These are phyloP conservation scores for Corchorus capsularis DNA, from an alignment of 345 rosid genomes.

Conservation along the genomic window DNA sequence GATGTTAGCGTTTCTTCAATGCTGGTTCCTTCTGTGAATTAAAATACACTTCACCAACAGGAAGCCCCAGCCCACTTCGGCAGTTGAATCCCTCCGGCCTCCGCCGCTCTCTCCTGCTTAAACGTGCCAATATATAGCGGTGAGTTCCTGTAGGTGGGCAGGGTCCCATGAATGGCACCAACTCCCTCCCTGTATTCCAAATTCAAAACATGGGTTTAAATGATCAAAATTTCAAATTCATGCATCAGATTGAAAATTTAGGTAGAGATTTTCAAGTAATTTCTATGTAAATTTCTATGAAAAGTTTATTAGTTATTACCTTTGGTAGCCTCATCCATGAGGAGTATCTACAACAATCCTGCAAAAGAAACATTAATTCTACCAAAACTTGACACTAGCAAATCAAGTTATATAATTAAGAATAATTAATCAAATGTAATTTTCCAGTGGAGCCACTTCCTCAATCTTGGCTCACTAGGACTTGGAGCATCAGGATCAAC, in stretches of 20 bases:
- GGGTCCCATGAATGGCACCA: conserved; percentile 46
- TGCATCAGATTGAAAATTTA: not conserved
- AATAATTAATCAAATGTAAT: not conserved
- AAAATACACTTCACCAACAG: conserved; percentile 39
- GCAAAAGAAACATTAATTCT: conserved; percentile 11
- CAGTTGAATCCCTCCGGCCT: conserved; percentile 15
- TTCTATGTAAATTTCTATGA: not conserved
- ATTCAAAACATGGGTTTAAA: too few relatives aligned
- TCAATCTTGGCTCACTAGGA: conserved; percentile 20
- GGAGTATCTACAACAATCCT: conserved; percentile 51
- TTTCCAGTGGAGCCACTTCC: conserved; percentile 23
- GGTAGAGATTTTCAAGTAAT: too few relatives aligned
- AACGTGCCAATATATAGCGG: conserved; percentile 39
- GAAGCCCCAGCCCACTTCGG: conserved; percentile 38
- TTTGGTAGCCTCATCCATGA: conserved; percentile 36
- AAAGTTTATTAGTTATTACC: conserved; percentile 26
- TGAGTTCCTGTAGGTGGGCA: conserved; percentile 43
- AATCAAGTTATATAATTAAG: too few relatives aligned
- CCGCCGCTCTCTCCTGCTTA: conserved; percentile 32
- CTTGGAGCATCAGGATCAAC: conserved; percentile 22
- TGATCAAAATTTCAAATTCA: not conserved
- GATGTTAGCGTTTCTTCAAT: conserved; percentile 22
- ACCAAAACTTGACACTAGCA: not conserved
- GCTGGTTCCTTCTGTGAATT: conserved; percentile 38
- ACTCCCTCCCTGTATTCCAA: too few relatives aligned